Evolutionary conservation across 352 stramenopile species (phyloP).

Genomic region (Elongisporangium anandrum): DNA sequence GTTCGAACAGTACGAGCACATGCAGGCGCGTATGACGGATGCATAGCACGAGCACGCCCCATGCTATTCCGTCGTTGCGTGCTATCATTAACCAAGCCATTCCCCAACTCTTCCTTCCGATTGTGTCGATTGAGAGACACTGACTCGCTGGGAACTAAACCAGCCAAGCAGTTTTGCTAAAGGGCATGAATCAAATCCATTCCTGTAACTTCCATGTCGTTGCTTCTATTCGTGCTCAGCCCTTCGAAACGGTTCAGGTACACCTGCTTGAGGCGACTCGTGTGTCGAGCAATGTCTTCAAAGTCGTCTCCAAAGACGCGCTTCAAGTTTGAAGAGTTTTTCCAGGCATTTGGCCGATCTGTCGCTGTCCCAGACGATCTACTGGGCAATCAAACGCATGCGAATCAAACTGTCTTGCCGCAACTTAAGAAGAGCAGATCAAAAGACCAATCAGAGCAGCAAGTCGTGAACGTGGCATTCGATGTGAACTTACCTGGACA

Average conservation of each 20-base stretch:
- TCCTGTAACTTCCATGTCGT: background rate
- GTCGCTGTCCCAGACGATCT: slow-evolving; percentile 10
- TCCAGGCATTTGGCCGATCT: slow-evolving; percentile 57
- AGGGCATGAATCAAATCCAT: background rate
- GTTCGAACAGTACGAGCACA: slow-evolving; percentile 24
- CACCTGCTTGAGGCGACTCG: background rate
- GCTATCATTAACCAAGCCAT: background rate
- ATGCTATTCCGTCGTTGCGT: background rate
- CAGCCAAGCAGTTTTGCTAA: background rate
- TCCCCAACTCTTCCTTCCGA: background rate
- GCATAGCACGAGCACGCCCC: background rate
- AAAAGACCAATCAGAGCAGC: background rate
- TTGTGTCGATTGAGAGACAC: background rate
- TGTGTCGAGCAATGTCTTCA: background rate
- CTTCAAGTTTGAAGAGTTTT: slow-evolving; percentile 65
- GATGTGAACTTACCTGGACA: slow-evolving; percentile 26
- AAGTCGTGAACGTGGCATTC: background rate
- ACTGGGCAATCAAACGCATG: background rate
- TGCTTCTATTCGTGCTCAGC: background rate
- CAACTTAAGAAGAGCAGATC: background rate
- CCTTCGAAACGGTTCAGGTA: slow-evolving; percentile 11
- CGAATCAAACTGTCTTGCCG: background rate
- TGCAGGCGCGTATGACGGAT: slow-evolving; percentile 4
- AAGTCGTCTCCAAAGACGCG: background rate
- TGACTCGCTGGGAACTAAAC: background rate